Evolutionary conservation across 345 rosid species (phyloP), one percentile per base, ranked within the genome.

Genomic region (Odontarrhena argentea): DNA sequence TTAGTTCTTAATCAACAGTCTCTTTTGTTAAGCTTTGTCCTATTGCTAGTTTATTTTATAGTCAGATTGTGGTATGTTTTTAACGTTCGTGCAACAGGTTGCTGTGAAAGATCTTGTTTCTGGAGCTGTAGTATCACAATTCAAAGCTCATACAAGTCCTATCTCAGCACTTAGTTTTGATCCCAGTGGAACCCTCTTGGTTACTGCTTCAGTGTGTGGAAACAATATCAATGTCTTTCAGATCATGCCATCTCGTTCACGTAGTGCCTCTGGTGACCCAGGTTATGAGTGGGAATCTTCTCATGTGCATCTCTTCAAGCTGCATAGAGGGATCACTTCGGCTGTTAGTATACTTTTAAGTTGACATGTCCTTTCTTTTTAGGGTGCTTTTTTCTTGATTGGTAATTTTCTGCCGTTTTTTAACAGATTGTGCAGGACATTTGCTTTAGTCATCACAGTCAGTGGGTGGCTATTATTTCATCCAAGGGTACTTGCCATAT

Each of bases 401-500:
- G 38, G 37, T 11, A 9, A 25, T 63, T 11, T 75, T 47, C 12
- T 63, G 28, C 41, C 44, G 52, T 24, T 37, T 53, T 18, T 46
- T 45, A 69, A 68, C 95, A 94, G 99, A 87, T 88, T 73, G 92
- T 94, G 70, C 99, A 94, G 76, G 97, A 94, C 71, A 91, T 94
- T 73, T 84, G 97, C 84, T 94, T 94, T 73, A 94, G 99, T 73
- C 77, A 83, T 68, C 86, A 79, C 47, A 88, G 99, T 77, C 92
- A 87, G 71, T 94, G 97, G 99, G 74, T 94, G 75, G 88, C 92
- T 25, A 82, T 91, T 66, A 86, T 87, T 74, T 88, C 99, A 73
- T 85, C 99, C 40, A 88, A 86, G 80, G 97, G 99, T 2, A 94
- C 99, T 64, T 91, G 99, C 83, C 99, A 94, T 74, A 78, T 94